Conservation (phyloP, 176 grass and related monocot species). For the Eragrostis nindensis region DNA sequence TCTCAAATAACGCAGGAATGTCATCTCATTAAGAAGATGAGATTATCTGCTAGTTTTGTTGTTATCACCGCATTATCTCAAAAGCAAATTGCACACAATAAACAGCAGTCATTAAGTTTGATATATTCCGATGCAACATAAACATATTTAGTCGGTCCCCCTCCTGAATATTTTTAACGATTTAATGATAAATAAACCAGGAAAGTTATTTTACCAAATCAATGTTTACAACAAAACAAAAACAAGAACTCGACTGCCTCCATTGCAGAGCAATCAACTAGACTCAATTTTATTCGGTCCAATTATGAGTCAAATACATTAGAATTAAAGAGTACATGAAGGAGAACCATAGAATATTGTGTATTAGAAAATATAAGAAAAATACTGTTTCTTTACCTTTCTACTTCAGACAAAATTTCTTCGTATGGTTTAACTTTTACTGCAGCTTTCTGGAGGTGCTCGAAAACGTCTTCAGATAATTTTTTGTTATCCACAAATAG, state of each 20-base stretch:
- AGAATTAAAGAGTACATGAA: neutral
- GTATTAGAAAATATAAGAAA: neutral
- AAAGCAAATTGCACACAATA: neutral
- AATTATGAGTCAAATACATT: neutral
- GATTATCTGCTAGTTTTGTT: no score
- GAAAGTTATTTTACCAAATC: neutral
- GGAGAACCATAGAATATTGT: neutral
- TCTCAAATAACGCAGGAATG: no score
- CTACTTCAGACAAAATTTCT: constrained; percentile 71
- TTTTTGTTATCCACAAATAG: constrained; percentile 89
- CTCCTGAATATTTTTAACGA: neutral
- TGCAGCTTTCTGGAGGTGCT: constrained; percentile 69
- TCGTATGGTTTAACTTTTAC: constrained; percentile 85
- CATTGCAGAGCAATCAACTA: neutral
- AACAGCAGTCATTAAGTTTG: neutral
- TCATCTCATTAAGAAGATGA: no score
- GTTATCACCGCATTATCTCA: neutral
- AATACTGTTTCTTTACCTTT: constrained; percentile 57
- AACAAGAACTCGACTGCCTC: neutral
- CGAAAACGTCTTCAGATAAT: constrained; percentile 63
- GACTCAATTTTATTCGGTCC: neutral
- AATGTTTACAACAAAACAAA: neutral
- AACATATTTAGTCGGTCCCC: neutral
- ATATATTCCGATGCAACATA: neutral
- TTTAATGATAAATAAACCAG: neutral